A percentile compares a stretch with the other conserved stretches of the same genome.
These are phyloP conservation scores for Inonotus hispidus DNA, from an alignment of 1,284 basidiomycete genomes.

Conservation along the genomic window DNA sequence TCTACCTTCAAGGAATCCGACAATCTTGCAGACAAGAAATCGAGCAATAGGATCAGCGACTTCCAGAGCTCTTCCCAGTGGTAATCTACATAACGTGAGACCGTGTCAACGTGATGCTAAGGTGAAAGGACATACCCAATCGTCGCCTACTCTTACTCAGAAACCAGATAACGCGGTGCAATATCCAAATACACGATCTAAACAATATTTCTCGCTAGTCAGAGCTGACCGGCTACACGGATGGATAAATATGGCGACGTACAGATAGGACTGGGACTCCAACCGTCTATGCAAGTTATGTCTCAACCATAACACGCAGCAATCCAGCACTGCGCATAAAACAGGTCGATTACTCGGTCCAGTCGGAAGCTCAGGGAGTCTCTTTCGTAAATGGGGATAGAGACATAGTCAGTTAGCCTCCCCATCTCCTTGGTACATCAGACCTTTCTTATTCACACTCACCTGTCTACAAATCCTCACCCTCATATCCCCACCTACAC, in stretches of 20 bases:
- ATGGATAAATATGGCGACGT: slow-evolving; percentile 22
- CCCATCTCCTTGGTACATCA: background rate
- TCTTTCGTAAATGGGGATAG: slow-evolving; percentile 28
- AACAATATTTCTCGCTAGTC: background rate
- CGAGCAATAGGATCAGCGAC: slow-evolving; percentile 45
- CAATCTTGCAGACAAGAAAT: slow-evolving; percentile 46
- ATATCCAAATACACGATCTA: slow-evolving; percentile 50
- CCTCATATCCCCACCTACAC: slow-evolving; percentile 23
- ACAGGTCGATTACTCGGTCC: slow-evolving; percentile 36
- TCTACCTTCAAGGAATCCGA: slow-evolving; percentile 46
- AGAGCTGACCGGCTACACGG: background rate
- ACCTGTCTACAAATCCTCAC: slow-evolving; percentile 62
- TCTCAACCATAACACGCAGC: slow-evolving; percentile 60
- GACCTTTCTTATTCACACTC: slow-evolving; percentile 15
- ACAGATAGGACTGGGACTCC: slow-evolving; percentile 52
- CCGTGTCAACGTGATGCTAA: background rate
- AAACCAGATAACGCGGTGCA: slow-evolving; percentile 49
- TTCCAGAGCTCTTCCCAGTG: slow-evolving; percentile 61
- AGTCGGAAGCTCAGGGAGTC: slow-evolving; percentile 45
- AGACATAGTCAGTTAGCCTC: background rate
- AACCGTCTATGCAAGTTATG: slow-evolving; percentile 61
- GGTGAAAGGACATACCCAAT: slow-evolving; percentile 37
- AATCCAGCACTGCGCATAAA: slow-evolving; percentile 54
- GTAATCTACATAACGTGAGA: slow-evolving; percentile 44
- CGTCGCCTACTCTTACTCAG: slow-evolving; percentile 43